phyloP scores from a whole-genome alignment of 2,329 filamentous ascomycete genomes.

The Ophiocordyceps australis region DNA sequence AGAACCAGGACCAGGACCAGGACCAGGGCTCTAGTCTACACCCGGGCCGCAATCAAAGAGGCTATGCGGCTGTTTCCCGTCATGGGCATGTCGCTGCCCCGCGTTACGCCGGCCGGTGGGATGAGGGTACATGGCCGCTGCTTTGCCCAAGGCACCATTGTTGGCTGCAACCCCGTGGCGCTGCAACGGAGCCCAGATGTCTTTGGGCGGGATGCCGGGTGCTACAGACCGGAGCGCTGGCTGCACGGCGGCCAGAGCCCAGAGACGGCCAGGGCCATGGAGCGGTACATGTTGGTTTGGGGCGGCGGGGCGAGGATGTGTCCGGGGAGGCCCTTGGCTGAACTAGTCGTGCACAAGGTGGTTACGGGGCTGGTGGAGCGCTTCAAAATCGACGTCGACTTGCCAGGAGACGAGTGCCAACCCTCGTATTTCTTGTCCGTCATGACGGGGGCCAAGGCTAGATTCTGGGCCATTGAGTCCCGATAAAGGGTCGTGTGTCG shows the following conservation, averaged over 20 bases:
- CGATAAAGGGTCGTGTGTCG: too few species aligned
- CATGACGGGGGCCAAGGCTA: constrained; percentile 24
- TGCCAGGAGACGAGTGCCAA: constrained; percentile 19
- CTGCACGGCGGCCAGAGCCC: constrained; percentile 10
- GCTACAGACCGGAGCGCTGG: constrained; percentile 30
- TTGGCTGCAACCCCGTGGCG: constrained; percentile 30
- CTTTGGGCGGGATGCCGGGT: constrained; percentile 25
- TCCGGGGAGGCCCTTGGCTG: constrained; percentile 30
- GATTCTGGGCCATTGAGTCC: constrained; percentile 18
- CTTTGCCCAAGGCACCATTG: constrained; percentile 24
- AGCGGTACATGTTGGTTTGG: constrained; percentile 30
- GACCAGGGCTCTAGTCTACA: constrained; percentile 18
- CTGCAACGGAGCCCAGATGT: constrained; percentile 30
- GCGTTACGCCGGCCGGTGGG: constrained; percentile 19
- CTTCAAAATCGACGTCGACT: constrained; percentile 22
- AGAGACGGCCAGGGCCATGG: constrained; percentile 18
- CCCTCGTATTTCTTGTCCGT: constrained; percentile 33
- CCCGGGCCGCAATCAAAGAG: constrained; percentile 28
- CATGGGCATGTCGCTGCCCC: constrained; percentile 30
- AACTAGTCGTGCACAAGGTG: constrained; percentile 27
- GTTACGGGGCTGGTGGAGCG: constrained; percentile 20
- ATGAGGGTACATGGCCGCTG: constrained; percentile 18
- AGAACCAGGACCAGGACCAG: too few species aligned
- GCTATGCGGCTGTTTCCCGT: constrained; percentile 31
- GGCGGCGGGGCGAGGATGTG: constrained; percentile 31